Base-by-base conservation (phyloP, 495 filamentous ascomycete species). In the Mycothermus thermophilus region DNA sequence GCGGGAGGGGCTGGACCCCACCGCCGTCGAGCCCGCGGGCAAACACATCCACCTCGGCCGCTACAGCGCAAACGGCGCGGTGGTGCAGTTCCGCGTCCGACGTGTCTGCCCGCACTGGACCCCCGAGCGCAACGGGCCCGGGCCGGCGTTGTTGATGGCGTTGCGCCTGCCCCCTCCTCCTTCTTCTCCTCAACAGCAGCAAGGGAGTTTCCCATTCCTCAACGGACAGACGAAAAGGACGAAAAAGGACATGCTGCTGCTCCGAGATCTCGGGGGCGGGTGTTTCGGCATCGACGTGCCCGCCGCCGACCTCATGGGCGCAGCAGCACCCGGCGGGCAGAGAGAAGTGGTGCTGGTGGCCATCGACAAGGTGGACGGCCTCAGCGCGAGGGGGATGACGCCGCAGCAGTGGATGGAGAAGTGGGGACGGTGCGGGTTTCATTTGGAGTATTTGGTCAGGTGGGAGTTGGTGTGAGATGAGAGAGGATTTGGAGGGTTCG, bases 31-130 rank as follows among this genome's bases (percentile, higher is more conserved):
- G 30, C 86, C 86, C 0, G 47, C 52, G 4, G 46, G 51, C 23
- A 73, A 72, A 40, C 49, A 60, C 6, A 72, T 94, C 31, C 59
- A 64, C 4, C 60, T 84, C 1, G 31, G 31, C 12, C 14, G 19
- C 13, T 8, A 12, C 10, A 12, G 11, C 7, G 14, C 51, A 44
- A 54, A 59, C 35, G 57, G 59, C 31, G 45, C 54, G 40, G 58
- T 66, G 8, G 62, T 74, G 24, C 68, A 82, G 10, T 93, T 94
- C 57, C 77, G 79, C 43, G 85, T 92, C 46, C 60, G 62, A 8
- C 73, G 79, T 37, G 43, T 79, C 14, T 94, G 86, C 49, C 65
- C 69, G 49, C 86, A 94, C 46, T 93, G 83, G 83, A 71, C 70
- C 27, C 61, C 76, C 17, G 65, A 74, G 35, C 63, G 56, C 19